These are phyloP conservation scores for Quercus ilex DNA, from an alignment of 306 rosid genomes.

Conservation along the genomic window DNA sequence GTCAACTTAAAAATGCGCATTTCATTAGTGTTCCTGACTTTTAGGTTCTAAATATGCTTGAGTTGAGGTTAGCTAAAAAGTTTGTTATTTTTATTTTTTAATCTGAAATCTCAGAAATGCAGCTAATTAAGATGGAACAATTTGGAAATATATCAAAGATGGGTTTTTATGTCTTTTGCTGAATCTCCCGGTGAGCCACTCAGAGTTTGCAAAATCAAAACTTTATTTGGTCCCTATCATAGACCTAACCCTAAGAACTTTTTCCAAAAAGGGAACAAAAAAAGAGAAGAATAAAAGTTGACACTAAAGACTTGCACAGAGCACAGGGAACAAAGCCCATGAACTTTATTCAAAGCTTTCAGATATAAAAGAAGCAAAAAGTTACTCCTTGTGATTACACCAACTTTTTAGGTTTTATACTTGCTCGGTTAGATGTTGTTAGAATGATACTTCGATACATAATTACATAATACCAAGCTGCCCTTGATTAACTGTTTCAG, in stretches of 20 bases:
- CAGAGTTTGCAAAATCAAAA: constrained; percentile 11
- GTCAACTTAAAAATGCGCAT: constrained; percentile 17
- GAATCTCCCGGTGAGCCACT: constrained; percentile 9
- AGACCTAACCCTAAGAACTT: constrained; percentile 19
- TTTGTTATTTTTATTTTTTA: not conserved
- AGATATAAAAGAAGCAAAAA: constrained; percentile 14
- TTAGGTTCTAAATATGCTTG: not conserved
- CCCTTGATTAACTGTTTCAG: not conserved
- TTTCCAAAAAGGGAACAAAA: constrained; percentile 31
- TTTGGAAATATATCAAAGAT: not conserved
- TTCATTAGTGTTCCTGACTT: not conserved
- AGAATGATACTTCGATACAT: not conserved
- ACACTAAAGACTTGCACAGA: constrained; percentile 35
- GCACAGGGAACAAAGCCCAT: constrained; percentile 50
- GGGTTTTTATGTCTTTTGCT: not conserved
- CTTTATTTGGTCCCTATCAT: constrained; percentile 35
- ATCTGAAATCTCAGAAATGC: not conserved
- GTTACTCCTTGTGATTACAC: constrained; percentile 15
- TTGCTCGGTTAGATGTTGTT: not conserved
- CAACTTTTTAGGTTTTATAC: not conserved
- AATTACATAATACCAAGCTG: not conserved
- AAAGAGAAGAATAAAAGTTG: constrained; percentile 44
- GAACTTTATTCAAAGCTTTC: constrained; percentile 46
- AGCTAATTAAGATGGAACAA: not conserved
- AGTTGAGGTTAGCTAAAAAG: not conserved